phyloP scores from a whole-genome alignment of 73 alveolate genomes.

The Paramecium sonneborni region DNA sequence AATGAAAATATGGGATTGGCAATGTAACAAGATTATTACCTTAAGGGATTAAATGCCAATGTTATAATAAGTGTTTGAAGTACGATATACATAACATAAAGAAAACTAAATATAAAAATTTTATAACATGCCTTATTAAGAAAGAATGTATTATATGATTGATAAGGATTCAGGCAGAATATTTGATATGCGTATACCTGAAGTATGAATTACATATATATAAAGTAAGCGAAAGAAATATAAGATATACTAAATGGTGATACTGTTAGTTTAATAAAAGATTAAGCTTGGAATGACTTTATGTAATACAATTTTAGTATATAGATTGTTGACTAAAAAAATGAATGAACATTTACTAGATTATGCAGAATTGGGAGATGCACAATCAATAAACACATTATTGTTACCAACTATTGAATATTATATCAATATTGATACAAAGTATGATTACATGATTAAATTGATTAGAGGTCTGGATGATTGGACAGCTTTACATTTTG shows the following conservation, averaged over 20 bases:
- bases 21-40: neutral
- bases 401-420: neutral
- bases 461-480: constrained; percentile 89
- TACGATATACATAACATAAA: neutral
- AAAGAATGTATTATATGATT: constrained; percentile 23
- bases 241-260: neutral
- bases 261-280: neutral
- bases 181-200: constrained; percentile 22
- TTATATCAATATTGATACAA: constrained; percentile 17
- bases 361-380: constrained; percentile 38
- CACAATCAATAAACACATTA: neutral
- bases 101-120: neutral
- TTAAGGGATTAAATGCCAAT: neutral
- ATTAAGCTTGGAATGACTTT: constrained; percentile 20
- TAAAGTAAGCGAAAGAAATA: neutral
- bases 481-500: constrained; percentile 92
- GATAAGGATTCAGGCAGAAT: constrained; percentile 43
- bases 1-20: neutral
- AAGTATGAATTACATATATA: neutral
- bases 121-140: constrained; percentile 1
- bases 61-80: constrained; percentile 34
- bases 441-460: constrained; percentile 55
- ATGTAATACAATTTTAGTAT: neutral
- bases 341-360: constrained; percentile 54
- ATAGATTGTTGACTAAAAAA: constrained; percentile 22